phyloP scores from a whole-genome alignment of 768 basidiomycete genomes.

The Candolleomyces aberdarensis region DNA sequence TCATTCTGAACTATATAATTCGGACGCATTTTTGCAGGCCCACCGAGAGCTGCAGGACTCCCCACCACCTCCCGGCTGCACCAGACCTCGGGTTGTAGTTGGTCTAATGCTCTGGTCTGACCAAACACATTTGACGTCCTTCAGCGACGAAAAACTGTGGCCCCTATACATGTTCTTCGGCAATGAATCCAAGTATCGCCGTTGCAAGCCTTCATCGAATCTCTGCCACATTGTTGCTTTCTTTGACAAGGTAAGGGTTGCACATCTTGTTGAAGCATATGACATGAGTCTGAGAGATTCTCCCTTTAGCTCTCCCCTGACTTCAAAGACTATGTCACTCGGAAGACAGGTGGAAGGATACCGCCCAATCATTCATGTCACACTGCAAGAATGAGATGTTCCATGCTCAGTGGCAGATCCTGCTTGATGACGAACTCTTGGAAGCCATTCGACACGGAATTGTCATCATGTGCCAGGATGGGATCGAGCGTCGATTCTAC shows the following conservation, averaged over 20 bases:
- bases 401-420: conserved; percentile 27
- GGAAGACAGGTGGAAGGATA: conserved; percentile 15
- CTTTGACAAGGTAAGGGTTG: conserved; percentile 27
- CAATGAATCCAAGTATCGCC: conserved; percentile 37
- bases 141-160: conserved; percentile 35
- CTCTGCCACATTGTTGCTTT: conserved; percentile 39
- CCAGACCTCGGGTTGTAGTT: conserved; percentile 14
- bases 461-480: conserved; percentile 29
- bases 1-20: conserved; percentile 19
- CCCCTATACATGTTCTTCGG: conserved; percentile 39
- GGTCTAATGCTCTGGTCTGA: conserved; percentile 18
- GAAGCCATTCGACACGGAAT: conserved; percentile 31
- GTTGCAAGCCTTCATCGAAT: conserved; percentile 21
- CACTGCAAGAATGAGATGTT: conserved; percentile 31
- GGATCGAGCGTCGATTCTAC: conserved; percentile 25
- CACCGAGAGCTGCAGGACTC: conserved; percentile 11
- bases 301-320: conserved; percentile 18
- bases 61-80: conserved; percentile 7
- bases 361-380: conserved; percentile 17
- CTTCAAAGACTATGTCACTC: conserved; percentile 14
- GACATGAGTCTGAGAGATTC: neutral
- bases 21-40: conserved; percentile 15
- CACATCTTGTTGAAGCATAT: neutral
- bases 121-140: conserved; percentile 17
- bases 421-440: conserved; percentile 32